These are phyloP conservation scores for Globisporangium carolinianum DNA, from an alignment of 352 stramenopile genomes.

Conservation along the genomic window DNA sequence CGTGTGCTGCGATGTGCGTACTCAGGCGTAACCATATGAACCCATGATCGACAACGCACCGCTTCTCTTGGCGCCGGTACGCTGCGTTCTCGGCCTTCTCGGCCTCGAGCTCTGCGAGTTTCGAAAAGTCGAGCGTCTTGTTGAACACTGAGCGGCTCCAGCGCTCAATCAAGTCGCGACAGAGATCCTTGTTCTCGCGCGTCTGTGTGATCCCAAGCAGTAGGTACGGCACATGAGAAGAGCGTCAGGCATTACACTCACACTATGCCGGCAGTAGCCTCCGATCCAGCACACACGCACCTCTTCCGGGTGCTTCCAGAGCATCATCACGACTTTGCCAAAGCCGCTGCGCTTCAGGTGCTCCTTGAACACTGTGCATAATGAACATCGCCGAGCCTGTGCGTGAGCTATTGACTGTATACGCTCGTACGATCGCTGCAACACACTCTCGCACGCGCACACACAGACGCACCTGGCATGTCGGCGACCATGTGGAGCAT, in stretches of 20 bases:
- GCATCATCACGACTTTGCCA: conserved; percentile 81
- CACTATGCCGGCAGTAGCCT: neutral
- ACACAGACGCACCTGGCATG: conserved; percentile 45
- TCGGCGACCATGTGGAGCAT: conserved; percentile 78
- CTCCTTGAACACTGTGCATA: conserved; percentile 70
- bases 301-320: conserved; percentile 86
- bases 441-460: too few relatives aligned
- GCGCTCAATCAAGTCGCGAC: conserved; percentile 74
- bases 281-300: conserved; percentile 17
- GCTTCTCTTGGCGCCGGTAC: conserved; percentile 54
- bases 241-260: neutral
- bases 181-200: conserved; percentile 82
- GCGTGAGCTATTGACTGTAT: neutral
- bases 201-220: conserved; percentile 27
- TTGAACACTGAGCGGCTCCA: conserved; percentile 87
- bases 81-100: conserved; percentile 77
- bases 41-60: conserved; percentile 16
- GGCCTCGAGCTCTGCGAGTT: conserved; percentile 76
- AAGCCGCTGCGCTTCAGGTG: conserved; percentile 87
- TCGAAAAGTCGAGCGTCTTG: conserved; percentile 85
- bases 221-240: too few relatives aligned
- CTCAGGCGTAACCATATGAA: neutral
- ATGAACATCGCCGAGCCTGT: neutral
- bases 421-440: neutral
- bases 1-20: too few relatives aligned